phyloP scores from a whole-genome alignment of 805 yeast species.

The Monosporozyma solicola region DNA sequence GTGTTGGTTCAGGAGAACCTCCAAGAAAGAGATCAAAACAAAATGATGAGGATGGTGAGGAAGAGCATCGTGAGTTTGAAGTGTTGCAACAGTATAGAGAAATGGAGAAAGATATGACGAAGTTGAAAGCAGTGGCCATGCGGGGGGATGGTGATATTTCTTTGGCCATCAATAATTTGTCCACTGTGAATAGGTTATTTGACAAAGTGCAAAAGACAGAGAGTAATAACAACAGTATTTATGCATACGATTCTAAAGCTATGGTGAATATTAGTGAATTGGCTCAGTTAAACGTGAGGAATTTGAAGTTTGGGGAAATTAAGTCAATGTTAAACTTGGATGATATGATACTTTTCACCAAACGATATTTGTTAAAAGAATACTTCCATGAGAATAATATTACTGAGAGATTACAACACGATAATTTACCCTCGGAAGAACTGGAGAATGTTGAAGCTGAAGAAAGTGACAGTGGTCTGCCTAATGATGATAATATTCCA shows the following conservation, averaged over 20 bases:
- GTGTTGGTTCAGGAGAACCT: background rate
- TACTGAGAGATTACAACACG: conserved; percentile 5
- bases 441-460: conserved; percentile 16
- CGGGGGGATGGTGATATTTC: conserved; percentile 46
- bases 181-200: conserved; percentile 40
- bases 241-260: conserved; percentile 60
- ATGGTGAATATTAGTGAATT: conserved; percentile 50
- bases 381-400: conserved; percentile 18
- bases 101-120: conserved; percentile 21
- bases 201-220: conserved; percentile 29
- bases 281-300: conserved; percentile 56
- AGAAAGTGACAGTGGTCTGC: conserved; percentile 14
- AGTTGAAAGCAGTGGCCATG: conserved; percentile 42
- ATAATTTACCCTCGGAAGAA: conserved; percentile 2
- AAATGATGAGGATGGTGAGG: conserved; percentile 1
- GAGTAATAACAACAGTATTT: conserved; percentile 32
- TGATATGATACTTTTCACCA: conserved; percentile 37
- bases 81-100: conserved; percentile 29
- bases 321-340: conserved; percentile 42
- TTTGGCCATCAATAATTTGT: conserved; percentile 38
- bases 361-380: conserved; percentile 32
- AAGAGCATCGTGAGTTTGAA: conserved; percentile 11
- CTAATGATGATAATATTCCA: conserved; percentile 11
- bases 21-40: background rate
- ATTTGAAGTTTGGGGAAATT: conserved; percentile 48